Evolutionary conservation across 2,329 filamentous ascomycete genomes (phyloP).

Genomic region (Diatrype stigma): DNA sequence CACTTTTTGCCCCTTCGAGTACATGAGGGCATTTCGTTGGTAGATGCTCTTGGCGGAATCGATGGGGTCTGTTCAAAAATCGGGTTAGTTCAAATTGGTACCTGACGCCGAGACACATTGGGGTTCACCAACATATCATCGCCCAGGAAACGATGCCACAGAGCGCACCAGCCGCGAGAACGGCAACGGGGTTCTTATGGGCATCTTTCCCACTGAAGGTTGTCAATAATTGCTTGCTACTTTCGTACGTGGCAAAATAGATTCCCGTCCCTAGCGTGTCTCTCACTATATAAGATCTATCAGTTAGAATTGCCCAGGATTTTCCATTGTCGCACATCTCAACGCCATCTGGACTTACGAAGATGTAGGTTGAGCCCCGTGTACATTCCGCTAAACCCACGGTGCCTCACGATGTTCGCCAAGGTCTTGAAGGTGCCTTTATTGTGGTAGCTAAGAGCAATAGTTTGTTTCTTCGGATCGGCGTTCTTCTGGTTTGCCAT

Average conservation of each 20-base stretch:
- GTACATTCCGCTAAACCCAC: conserved; percentile 70
- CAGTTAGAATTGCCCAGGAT: neutral
- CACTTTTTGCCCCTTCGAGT: conserved; percentile 60
- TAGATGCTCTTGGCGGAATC: conserved; percentile 84
- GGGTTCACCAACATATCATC: conserved; percentile 57
- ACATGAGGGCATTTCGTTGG: conserved; percentile 73
- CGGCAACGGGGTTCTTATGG: conserved; percentile 74
- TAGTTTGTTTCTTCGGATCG: conserved; percentile 49
- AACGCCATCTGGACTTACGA: conserved; percentile 45
- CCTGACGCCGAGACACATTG: neutral
- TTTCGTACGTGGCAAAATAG: conserved; percentile 89
- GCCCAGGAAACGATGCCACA: conserved; percentile 85
- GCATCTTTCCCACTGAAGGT: conserved; percentile 67
- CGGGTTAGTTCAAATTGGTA: conserved; percentile 4
- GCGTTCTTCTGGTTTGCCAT: conserved; percentile 56
- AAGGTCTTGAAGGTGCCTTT: conserved; percentile 75
- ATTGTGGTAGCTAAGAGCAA: conserved; percentile 68
- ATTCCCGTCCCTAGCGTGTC: conserved; percentile 81
- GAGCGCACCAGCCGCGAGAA: conserved; percentile 72
- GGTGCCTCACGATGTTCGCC: conserved; percentile 70
- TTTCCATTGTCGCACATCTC: neutral
- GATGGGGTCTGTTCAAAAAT: conserved; percentile 51
- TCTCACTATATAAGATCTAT: conserved; percentile 51
- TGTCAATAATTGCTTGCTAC: conserved; percentile 75
- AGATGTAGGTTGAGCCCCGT: conserved; percentile 77